Evolutionary conservation across 257 asterid species (phyloP).

Genomic region (Apocynum venetum): DNA sequence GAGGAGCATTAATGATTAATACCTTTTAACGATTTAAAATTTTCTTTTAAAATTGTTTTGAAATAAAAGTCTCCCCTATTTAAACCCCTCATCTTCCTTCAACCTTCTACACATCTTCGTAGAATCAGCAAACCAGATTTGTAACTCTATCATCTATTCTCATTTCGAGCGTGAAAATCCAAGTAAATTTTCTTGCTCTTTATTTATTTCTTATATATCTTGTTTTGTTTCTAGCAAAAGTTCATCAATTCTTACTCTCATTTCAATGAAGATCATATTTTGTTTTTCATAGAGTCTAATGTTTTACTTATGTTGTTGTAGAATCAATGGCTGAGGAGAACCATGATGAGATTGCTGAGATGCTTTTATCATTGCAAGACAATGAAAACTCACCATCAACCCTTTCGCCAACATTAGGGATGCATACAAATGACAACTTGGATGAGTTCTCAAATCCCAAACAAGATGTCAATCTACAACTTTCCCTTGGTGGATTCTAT

Average conservation of each 20-base stretch:
- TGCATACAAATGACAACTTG: neutral
- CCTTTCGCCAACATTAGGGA: neutral
- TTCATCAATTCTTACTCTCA: too few species aligned
- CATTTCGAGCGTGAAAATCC: neutral
- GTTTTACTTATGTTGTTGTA: neutral
- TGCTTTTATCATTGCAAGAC: neutral
- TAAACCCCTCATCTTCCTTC: neutral
- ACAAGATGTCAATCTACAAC: neutral
- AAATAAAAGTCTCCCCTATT: neutral
- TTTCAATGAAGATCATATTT: too few species aligned
- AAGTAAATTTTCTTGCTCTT: neutral
- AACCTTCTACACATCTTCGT: neutral
- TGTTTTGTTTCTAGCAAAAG: neutral
- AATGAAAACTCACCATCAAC: neutral
- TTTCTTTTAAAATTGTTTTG: neutral
- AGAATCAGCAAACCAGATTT: neutral
- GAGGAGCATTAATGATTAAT: neutral
- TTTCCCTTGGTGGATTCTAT: conserved; percentile 4
- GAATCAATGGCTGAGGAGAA: conserved; percentile 4
- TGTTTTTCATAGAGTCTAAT: neutral
- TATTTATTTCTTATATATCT: neutral
- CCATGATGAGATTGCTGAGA: neutral
- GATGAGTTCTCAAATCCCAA: neutral
- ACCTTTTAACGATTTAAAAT: neutral
- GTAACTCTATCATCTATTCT: neutral